Evolutionary conservation across 129 eudicot species (phyloP).

Genomic region (Lactuca sativa): DNA sequence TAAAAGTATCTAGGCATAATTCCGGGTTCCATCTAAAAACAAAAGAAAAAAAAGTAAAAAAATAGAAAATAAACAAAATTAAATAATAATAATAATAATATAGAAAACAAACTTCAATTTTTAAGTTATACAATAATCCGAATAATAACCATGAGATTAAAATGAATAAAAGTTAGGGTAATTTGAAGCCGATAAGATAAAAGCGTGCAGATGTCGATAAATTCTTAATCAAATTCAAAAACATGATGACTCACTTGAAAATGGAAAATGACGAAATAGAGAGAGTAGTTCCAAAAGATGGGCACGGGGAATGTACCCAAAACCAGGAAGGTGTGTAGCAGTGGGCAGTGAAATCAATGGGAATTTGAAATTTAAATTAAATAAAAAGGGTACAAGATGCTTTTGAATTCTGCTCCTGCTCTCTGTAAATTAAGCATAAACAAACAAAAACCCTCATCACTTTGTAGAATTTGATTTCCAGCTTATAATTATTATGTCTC

Average conservation of each 20-base stretch:
- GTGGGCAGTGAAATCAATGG: slow-evolving; percentile 28
- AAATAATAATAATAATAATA: too few species aligned
- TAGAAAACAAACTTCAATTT: too few species aligned
- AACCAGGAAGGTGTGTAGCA: slow-evolving; percentile 17
- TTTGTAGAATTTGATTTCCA: background rate
- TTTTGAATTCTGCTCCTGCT: slow-evolving; percentile 28
- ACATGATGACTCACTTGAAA: background rate
- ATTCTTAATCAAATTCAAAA: background rate
- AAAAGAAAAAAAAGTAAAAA: too few species aligned
- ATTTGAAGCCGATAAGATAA: too few species aligned
- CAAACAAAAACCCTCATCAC: slow-evolving; percentile 36
- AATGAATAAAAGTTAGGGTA: too few species aligned
- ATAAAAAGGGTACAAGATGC: slow-evolving; percentile 30
- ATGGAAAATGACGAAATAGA: slow-evolving; percentile 14
- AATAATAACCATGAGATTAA: too few species aligned
- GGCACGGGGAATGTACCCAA: slow-evolving; percentile 44
- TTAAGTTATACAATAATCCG: too few species aligned
- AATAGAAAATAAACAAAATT: too few species aligned
- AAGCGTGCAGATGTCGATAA: background rate
- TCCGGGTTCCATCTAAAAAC: too few species aligned
- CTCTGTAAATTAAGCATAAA: slow-evolving; percentile 20
- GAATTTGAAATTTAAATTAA: slow-evolving; percentile 29
- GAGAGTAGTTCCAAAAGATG: slow-evolving; percentile 32
- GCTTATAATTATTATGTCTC: slow-evolving; percentile 22
- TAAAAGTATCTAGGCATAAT: too few species aligned